Base-by-base conservation (phyloP, 1,284 basidiomycete genomes). In the Marasmius fiardii region DNA sequence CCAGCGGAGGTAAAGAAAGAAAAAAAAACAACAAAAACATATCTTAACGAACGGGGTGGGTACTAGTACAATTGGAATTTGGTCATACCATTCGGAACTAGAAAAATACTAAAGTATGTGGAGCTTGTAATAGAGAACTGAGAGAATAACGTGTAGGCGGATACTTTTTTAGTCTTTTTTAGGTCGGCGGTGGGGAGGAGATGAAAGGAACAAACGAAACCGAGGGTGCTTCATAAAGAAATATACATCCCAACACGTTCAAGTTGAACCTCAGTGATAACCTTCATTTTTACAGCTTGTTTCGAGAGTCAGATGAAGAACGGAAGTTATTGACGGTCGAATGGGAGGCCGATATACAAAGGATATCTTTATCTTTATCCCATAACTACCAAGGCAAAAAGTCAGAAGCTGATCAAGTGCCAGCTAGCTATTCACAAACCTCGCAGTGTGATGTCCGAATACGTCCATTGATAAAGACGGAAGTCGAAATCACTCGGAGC, bases 331-430 rank as follows among this genome's bases (percentile, higher is more conserved):
- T 54, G 12, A 58, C 47, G 4, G 59, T 75, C 16, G 74, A 75
- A 63, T 81, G 80, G 4, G 74, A 61, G 1, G 75, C 78, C 43
- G 79, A 74, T 1, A 78, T 70, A 51, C 75, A 76, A 4, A 81
- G 68, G 7, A 64, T 69, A 35, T 71, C 52, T 11, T 47, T 33
- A 16, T 56, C 51, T 28, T 52, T 28, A 31, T 55, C 53, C 57
- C 57, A 55, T 10, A 54, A 8, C 53, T 58, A 47, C 20, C 31
- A 24, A 51, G 26, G 18, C 6, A 23, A 28, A 37, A 50, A 18
- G 34, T 47, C 24, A 47, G 51, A n/a, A 20, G 7, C 50, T 12
- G 45, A 58, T 12, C 54, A n/a, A n/a, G n/a, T n/a, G n/a, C n/a
- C n/a, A n/a, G n/a, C n/a, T n/a, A n/a, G n/a, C n/a, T n/a, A 51